Conservation (phyloP, 2,329 filamentous ascomycete genomes). For the Pyricularia sp. region DNA sequence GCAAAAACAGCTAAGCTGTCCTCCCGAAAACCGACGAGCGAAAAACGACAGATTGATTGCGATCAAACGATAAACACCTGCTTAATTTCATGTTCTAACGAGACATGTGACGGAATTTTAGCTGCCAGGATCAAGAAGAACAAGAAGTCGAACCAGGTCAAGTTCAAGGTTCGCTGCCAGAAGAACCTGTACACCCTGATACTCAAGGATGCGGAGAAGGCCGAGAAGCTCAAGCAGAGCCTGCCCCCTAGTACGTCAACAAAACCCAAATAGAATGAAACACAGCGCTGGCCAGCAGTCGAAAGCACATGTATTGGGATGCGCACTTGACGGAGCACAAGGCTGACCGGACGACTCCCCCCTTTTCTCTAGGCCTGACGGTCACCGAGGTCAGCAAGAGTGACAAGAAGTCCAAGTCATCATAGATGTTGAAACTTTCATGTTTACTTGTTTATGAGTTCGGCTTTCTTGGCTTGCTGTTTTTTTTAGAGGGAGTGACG, state of each 20-base stretch:
- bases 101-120: constrained; percentile 22
- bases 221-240: constrained; percentile 99
- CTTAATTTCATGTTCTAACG: neutral
- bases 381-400: constrained; percentile 45
- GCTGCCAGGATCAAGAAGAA: constrained; percentile 94
- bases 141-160: constrained; percentile 81
- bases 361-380: constrained; percentile 28
- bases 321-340: neutral
- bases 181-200: constrained; percentile 95
- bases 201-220: constrained; percentile 98
- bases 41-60: neutral
- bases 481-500: neutral
- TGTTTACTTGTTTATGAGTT: constrained; percentile 1
- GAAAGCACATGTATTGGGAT: neutral
- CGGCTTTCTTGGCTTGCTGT: neutral
- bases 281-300: neutral
- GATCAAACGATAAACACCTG: neutral
- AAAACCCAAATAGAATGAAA: neutral
- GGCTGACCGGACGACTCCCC: constrained; percentile 8
- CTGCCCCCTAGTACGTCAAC: constrained; percentile 76
- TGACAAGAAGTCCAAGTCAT: constrained; percentile 39
- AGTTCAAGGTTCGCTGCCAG: constrained; percentile 99
- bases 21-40: neutral
- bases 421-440: constrained; percentile 15
- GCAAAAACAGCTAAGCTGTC: neutral